Percentiles rank a stretch among this genome's conserved stretches.
phyloP scores from a whole-genome alignment of 2,329 filamentous ascomycete genomes.

The Chrysoporthe puriensis region DNA sequence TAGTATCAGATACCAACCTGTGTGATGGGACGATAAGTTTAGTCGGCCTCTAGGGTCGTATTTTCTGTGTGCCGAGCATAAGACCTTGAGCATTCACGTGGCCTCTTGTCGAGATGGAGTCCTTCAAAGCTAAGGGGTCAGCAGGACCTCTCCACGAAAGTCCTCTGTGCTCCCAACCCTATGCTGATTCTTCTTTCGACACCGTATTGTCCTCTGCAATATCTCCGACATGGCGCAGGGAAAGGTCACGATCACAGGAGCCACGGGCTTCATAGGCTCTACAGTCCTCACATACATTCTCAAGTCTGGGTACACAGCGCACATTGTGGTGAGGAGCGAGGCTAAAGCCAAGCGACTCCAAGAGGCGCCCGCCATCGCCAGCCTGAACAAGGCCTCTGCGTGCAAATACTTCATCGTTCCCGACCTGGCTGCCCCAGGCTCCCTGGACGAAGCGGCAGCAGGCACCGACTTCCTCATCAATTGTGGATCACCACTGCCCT shows the following conservation, averaged over 20 bases:
- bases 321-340: conserved; percentile 26
- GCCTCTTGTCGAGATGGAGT: neutral
- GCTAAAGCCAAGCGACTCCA: conserved; percentile 22
- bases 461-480: conserved; percentile 17
- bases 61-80: neutral
- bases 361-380: conserved; percentile 16
- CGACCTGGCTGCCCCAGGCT: conserved; percentile 16
- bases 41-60: neutral
- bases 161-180: neutral
- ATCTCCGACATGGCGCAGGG: conserved; percentile 13
- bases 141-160: neutral
- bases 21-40: neutral
- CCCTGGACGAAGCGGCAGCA: conserved; percentile 22
- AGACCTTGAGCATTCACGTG: too few relatives aligned
- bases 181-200: neutral
- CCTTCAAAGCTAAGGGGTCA: neutral
- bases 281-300: conserved; percentile 33
- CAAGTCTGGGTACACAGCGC: conserved; percentile 22
- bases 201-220: neutral
- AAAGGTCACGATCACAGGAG: conserved; percentile 33
- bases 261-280: conserved; percentile 33
- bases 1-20: neutral
- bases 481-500: conserved; percentile 22
- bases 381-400: conserved; percentile 18
- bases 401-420: conserved; percentile 27